Conservation (phyloP, 441 rosid genomes). For the Aquilaria agallochum region DNA sequence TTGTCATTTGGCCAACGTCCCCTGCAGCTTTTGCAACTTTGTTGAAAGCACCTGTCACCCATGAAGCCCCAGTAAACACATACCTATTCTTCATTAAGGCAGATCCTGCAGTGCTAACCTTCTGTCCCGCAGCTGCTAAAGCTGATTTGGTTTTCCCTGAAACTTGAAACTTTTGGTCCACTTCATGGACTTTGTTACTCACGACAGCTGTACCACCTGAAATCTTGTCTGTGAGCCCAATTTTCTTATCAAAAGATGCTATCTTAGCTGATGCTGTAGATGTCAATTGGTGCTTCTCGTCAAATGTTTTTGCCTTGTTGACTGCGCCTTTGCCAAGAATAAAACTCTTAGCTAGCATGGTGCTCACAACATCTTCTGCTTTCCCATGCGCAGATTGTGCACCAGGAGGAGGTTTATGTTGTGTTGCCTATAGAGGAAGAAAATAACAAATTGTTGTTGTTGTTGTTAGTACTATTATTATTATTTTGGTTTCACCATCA, state of each 20-base stretch:
- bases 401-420: conserved; percentile 34
- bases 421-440: conserved; percentile 35
- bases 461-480: not conserved
- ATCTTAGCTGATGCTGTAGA: conserved; percentile 45
- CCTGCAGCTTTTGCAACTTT: conserved; percentile 93
- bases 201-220: conserved; percentile 54
- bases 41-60: conserved; percentile 85
- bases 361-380: conserved; percentile 88
- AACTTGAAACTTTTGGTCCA: conserved; percentile 92
- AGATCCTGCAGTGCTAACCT: conserved; percentile 55
- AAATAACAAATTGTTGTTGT: conserved; percentile 2
- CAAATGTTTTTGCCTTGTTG: conserved; percentile 74
- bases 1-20: conserved; percentile 88
- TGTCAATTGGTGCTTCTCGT: conserved; percentile 43
- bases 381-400: conserved; percentile 64
- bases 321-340: conserved; percentile 93
- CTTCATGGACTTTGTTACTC: conserved; percentile 54
- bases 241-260: conserved; percentile 59
- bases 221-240: conserved; percentile 54
- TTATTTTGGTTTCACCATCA: no score
- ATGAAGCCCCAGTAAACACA: conserved; percentile 59
- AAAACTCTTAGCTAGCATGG: conserved; percentile 94
- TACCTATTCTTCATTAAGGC: conserved; percentile 68
- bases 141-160: conserved; percentile 91
- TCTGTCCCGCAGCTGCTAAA: conserved; percentile 61